Evolutionary conservation across 768 basidiomycete species (phyloP).

Genomic region (Lactarius psammicola): DNA sequence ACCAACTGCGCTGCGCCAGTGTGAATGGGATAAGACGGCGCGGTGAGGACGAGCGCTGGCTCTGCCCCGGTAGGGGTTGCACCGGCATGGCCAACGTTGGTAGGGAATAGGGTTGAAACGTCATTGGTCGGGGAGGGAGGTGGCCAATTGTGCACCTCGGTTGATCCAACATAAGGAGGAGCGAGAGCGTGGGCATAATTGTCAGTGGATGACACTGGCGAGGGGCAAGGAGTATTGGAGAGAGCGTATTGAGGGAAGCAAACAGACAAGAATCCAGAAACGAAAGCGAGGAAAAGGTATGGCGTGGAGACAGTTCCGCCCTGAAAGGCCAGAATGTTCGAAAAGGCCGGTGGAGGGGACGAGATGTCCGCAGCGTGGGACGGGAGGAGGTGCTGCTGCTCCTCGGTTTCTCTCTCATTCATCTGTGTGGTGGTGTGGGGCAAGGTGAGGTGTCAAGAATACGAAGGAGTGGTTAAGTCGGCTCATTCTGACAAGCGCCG

Average conservation of each 20-base stretch:
- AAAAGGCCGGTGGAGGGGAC: conserved; percentile 45
- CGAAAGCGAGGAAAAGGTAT: conserved; percentile 22
- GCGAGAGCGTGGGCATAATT: conserved; percentile 40
- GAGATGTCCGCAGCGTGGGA: conserved; percentile 26
- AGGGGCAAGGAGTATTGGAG: conserved; percentile 16
- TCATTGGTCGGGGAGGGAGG: conserved; percentile 72
- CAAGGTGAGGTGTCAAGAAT: neutral
- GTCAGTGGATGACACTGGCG: neutral
- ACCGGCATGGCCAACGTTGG: conserved; percentile 74
- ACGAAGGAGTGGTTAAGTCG: neutral
- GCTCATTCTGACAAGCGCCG: conserved; percentile 8
- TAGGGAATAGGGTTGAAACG: conserved; percentile 71
- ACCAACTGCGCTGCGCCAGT: conserved; percentile 66
- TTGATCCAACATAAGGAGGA: conserved; percentile 70
- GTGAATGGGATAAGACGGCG: conserved; percentile 76
- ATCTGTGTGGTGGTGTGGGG: conserved; percentile 1
- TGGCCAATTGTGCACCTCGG: conserved; percentile 65
- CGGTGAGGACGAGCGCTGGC: conserved; percentile 67
- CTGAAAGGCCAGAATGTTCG: conserved; percentile 29
- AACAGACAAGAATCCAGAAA: conserved; percentile 24
- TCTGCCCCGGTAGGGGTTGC: conserved; percentile 79
- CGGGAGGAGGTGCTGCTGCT: conserved; percentile 32
- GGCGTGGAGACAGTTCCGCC: conserved; percentile 9
- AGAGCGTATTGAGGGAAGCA: conserved; percentile 22
- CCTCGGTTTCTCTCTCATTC: conserved; percentile 17